Evolutionary conservation across 2,329 filamentous ascomycete species (phyloP).

Genomic region (Phyllosticta citrichinensis): DNA sequence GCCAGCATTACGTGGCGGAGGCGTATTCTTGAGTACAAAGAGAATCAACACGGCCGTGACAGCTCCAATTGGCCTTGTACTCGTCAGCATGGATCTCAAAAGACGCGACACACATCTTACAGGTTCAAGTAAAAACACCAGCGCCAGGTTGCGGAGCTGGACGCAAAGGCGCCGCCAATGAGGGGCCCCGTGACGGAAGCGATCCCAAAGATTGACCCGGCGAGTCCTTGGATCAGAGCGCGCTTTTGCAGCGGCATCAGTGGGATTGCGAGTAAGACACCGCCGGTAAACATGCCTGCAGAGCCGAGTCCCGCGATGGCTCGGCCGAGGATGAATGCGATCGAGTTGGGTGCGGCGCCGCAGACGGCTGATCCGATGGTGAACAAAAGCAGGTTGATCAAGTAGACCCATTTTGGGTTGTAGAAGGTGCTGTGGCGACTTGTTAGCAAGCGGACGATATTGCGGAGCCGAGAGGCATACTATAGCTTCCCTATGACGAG

Average conservation of each 20-base stretch:
- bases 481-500: constrained; percentile 34
- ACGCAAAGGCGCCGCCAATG: constrained; percentile 37
- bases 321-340: constrained; percentile 37
- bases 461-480: neutral
- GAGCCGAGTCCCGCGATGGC: constrained; percentile 36
- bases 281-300: constrained; percentile 21
- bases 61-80: constrained; percentile 34
- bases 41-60: constrained; percentile 32
- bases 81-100: neutral
- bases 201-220: constrained; percentile 36
- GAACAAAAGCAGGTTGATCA: constrained; percentile 37
- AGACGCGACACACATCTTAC: neutral
- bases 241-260: constrained; percentile 33
- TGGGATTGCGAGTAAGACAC: constrained; percentile 15
- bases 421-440: constrained; percentile 29
- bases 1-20: constrained; percentile 18
- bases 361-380: constrained; percentile 43
- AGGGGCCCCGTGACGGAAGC: constrained; percentile 40
- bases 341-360: constrained; percentile 40
- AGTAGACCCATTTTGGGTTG: constrained; percentile 36
- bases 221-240: constrained; percentile 29
- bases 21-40: constrained; percentile 21
- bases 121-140: constrained; percentile 20
- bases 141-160: constrained; percentile 33
- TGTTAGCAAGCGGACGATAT: neutral